Evolutionary conservation across 2,329 filamentous ascomycete species (phyloP).

Genomic region (Colletotrichum theobromicola): DNA sequence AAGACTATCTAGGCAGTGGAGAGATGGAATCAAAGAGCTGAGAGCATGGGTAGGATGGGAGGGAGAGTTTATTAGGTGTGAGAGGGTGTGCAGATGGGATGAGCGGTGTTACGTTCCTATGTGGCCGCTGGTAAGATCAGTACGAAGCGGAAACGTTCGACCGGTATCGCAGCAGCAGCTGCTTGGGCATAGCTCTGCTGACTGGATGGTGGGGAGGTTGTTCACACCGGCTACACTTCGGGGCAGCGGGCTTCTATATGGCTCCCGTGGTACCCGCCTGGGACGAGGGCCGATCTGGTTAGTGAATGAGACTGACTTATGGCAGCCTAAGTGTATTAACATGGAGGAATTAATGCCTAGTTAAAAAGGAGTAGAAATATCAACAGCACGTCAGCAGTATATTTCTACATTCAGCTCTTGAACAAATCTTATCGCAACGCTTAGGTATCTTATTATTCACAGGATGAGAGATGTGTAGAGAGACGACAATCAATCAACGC

Average conservation of each 20-base stretch:
- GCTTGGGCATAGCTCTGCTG: neutral
- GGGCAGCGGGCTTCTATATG: neutral
- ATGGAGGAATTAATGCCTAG: slow-evolving; percentile 21
- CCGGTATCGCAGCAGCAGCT: slow-evolving; percentile 15
- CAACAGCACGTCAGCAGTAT: too few species aligned
- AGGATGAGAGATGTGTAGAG: too few species aligned
- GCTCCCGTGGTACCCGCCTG: neutral
- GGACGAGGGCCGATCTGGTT: slow-evolving; percentile 17
- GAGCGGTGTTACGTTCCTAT: slow-evolving; percentile 56
- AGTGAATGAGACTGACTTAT: slow-evolving; percentile 25
- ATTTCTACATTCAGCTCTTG: too few species aligned
- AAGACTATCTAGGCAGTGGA: slow-evolving; percentile 27
- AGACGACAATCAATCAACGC: too few species aligned
- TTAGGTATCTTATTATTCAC: too few species aligned
- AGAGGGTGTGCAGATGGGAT: slow-evolving; percentile 43
- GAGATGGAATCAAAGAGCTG: slow-evolving; percentile 41
- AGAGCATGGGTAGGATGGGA: slow-evolving; percentile 57
- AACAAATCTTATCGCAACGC: too few species aligned
- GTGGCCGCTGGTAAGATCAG: slow-evolving; percentile 45
- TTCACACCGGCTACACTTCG: neutral
- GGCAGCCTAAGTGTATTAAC: slow-evolving; percentile 31
- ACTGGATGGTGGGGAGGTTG: slow-evolving; percentile 14
- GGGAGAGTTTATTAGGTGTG: slow-evolving; percentile 47
- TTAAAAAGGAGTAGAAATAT: neutral
- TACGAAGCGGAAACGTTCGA: slow-evolving; percentile 1